phyloP scores from a whole-genome alignment of 805 yeast genomes.

The Ogataea kodamae region DNA sequence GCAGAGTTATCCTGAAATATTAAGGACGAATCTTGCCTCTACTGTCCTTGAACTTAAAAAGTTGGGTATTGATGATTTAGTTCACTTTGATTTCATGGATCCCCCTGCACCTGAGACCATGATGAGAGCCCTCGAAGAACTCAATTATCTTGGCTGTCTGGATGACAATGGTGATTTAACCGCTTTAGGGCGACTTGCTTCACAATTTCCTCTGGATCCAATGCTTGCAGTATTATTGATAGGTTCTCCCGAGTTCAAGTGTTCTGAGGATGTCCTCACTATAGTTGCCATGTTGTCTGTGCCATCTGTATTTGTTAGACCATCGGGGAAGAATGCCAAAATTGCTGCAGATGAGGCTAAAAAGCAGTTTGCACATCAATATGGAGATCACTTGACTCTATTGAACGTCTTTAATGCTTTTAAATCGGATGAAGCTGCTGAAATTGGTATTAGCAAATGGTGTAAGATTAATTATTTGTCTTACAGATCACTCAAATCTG shows the following conservation, averaged over 20 bases:
- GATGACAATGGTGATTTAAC: conserved; percentile 92
- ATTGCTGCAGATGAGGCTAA: conserved; percentile 91
- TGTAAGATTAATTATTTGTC: conserved; percentile 87
- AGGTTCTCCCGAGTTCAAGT: conserved; percentile 77
- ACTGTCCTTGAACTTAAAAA: conserved; percentile 92
- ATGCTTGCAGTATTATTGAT: conserved; percentile 91
- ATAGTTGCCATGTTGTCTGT: conserved; percentile 89
- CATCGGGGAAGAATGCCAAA: conserved; percentile 77
- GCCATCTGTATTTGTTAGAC: conserved; percentile 92
- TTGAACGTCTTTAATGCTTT: conserved; percentile 86
- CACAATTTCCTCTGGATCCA: conserved; percentile 94
- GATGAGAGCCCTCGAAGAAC: conserved; percentile 98
- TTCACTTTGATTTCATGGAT: conserved; percentile 97
- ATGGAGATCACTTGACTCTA: conserved; percentile 91
- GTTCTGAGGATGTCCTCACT: conserved; percentile 85
- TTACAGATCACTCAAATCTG: conserved; percentile 77
- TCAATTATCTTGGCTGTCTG: conserved; percentile 84
- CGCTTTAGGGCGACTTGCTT: conserved; percentile 82
- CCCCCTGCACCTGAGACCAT: conserved; percentile 99
- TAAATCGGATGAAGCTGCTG: conserved; percentile 66
- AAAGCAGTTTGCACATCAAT: conserved; percentile 82
- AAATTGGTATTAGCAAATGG: conserved; percentile 72
- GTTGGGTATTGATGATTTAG: conserved; percentile 91
- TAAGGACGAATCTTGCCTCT: conserved; percentile 84
- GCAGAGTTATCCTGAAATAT: conserved; percentile 93